A percentile compares a stretch with the other conserved stretches of the same genome.
Evolutionary conservation across 306 rosid genomes (phyloP).

Genomic region (Ormosia emarginata): DNA sequence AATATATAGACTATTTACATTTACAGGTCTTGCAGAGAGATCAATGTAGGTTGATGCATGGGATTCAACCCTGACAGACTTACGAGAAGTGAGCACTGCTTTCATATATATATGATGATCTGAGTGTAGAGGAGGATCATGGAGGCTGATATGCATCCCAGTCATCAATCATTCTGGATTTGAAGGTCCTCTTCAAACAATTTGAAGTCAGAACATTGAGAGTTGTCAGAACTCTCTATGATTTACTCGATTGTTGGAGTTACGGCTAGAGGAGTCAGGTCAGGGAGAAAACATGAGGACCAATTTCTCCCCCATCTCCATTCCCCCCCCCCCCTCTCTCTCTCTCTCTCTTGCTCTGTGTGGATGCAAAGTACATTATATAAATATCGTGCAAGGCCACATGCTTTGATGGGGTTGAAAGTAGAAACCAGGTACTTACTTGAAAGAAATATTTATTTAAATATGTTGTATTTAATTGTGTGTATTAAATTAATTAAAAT

Average conservation of each 20-base stretch:
- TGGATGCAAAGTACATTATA: neutral
- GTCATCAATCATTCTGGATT: neutral
- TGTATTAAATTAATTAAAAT: no score
- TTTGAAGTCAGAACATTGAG: neutral
- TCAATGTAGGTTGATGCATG: neutral
- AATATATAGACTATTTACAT: neutral
- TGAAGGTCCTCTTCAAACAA: neutral
- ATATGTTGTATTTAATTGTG: no score
- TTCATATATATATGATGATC: neutral
- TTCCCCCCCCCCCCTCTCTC: no score
- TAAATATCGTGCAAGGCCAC: neutral
- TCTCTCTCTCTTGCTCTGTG: neutral
- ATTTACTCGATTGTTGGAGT: neutral
- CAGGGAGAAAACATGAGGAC: neutral
- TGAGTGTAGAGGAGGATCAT: conserved; percentile 16
- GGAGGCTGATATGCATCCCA: conserved; percentile 9
- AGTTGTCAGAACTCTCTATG: neutral
- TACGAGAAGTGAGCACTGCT: conserved; percentile 46
- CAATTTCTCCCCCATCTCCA: neutral
- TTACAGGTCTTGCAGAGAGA: neutral
- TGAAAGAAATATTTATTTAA: no score
- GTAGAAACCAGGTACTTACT: neutral
- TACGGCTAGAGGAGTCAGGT: neutral
- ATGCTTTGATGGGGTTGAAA: neutral
- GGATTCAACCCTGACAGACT: conserved; percentile 34